phyloP scores from a whole-genome alignment of 192 early-diverging fungal species.

The Umbelopsis sp. region DNA sequence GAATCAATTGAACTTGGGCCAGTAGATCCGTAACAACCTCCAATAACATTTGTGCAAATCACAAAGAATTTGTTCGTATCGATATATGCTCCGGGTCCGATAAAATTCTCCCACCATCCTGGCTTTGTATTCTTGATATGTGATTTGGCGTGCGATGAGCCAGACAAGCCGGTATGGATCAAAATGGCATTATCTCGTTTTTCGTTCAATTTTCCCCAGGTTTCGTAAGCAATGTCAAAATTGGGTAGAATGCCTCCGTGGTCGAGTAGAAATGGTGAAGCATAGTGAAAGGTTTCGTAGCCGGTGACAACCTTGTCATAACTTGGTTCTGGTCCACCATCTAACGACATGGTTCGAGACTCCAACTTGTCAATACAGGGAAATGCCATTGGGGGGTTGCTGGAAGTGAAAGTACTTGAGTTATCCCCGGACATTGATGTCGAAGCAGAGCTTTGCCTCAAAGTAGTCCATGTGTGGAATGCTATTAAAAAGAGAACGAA shows the following conservation, averaged over 20 bases:
- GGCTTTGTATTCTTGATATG: slow-evolving; percentile 72
- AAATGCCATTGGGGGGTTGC: slow-evolving; percentile 70
- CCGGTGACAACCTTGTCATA: slow-evolving; percentile 83
- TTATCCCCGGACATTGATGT: not conserved
- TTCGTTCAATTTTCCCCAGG: slow-evolving; percentile 91
- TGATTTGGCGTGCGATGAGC: slow-evolving; percentile 88
- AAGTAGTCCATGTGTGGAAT: not conserved
- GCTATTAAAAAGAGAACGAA: not conserved
- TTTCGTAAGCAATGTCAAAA: slow-evolving; percentile 91
- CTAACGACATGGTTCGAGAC: slow-evolving; percentile 60
- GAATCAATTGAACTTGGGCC: slow-evolving; percentile 87
- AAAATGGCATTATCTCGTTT: slow-evolving; percentile 84
- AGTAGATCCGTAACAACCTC: slow-evolving; percentile 96
- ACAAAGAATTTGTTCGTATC: slow-evolving; percentile 96
- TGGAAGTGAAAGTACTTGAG: slow-evolving; percentile 19
- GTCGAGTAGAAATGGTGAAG: slow-evolving; percentile 70
- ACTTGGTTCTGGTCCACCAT: slow-evolving; percentile 77
- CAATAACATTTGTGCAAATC: slow-evolving; percentile 95
- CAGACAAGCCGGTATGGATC: slow-evolving; percentile 94
- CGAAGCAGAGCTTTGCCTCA: not conserved
- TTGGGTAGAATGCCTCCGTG: slow-evolving; percentile 80
- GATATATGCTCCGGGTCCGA: slow-evolving; percentile 87
- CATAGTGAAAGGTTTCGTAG: slow-evolving; percentile 66
- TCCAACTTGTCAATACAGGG: slow-evolving; percentile 75
- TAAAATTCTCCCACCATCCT: slow-evolving; percentile 99